Base-by-base conservation (phyloP, 2,329 filamentous ascomycete species). In the Pezicula neosporulosa region DNA sequence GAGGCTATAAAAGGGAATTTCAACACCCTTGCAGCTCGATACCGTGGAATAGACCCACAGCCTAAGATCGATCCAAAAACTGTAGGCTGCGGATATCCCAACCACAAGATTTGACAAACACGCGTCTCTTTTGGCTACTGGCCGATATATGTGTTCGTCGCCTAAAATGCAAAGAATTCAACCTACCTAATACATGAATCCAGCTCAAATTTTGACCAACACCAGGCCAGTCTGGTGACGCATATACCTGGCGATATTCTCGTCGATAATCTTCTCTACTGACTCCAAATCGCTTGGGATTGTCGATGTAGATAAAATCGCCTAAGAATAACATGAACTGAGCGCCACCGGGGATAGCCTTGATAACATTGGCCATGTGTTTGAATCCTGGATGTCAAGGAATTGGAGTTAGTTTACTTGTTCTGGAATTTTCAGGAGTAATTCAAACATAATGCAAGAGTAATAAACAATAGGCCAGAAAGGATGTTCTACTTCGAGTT, bases 161-260 rank as follows among this genome's bases (percentile, higher is more conserved):
- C 4, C 4, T 28, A 44, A 27, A 6, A 15, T 16, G n/a, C 12
- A 44, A 28, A 28, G 9, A 7, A 30, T 6, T 10, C 15, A 27
- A 16, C 42, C 8, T 44, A 44, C 42, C 42, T 6, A 97, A 81
- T 2, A 96, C 92, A 64, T 99, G 94, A 42, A 97, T 90, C 94
- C 94, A 99, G 61, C 92, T 95, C n/a, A 97, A 75, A 50, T 90
- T 85, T 59, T 87, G 78, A 1, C 83, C 83, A 10, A 89, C 84
- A 0, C 83, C 74, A 1, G 81, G 76, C 94, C 94, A 99, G 58
- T 96, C 93, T 0, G 93, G 93, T 2, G 92, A 96, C 0, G 90
- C 87, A 65, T 99, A 99, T n/a, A 97, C 86, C 61, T 95, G 90
- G 18, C 93, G 86, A 66, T 99, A 99, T 66, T 97, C 91, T 65